phyloP scores from a whole-genome alignment of 306 rosid species.

The Nissolia schottii region DNA sequence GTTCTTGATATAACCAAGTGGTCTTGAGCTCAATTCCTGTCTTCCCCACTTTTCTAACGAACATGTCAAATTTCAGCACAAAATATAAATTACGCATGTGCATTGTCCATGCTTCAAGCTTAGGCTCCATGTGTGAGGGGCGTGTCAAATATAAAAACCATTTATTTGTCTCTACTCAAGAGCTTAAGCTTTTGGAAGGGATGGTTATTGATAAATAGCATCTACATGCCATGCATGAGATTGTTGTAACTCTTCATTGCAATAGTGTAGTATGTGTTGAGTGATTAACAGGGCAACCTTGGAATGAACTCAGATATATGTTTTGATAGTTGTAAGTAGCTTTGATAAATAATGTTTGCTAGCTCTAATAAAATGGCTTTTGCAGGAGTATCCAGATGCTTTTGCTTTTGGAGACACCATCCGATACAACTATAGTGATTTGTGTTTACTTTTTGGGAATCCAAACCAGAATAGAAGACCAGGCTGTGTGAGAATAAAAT shows the following conservation, averaged over 20 bases:
- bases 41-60: too few relatives aligned
- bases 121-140: too few relatives aligned
- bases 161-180: too few relatives aligned
- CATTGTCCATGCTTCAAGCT: too few relatives aligned
- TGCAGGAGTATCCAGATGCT: slow-evolving; percentile 36
- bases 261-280: not conserved
- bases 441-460: slow-evolving; percentile 25
- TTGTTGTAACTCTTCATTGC: not conserved
- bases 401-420: slow-evolving; percentile 22
- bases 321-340: not conserved
- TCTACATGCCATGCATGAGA: not conserved
- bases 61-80: too few relatives aligned
- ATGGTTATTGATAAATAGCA: not conserved
- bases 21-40: too few relatives aligned
- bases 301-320: not conserved
- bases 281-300: not conserved
- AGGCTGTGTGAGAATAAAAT: slow-evolving; percentile 4
- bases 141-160: too few relatives aligned
- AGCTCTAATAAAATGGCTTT: slow-evolving; percentile 2
- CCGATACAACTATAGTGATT: slow-evolving; percentile 24
- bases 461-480: slow-evolving; percentile 6
- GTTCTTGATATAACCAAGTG: too few relatives aligned
- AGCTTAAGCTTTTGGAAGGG: too few relatives aligned
- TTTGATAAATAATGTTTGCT: not conserved
- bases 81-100: too few relatives aligned